phyloP scores from a whole-genome alignment of 768 basidiomycete species.

The Nevesoporus exiguus region DNA sequence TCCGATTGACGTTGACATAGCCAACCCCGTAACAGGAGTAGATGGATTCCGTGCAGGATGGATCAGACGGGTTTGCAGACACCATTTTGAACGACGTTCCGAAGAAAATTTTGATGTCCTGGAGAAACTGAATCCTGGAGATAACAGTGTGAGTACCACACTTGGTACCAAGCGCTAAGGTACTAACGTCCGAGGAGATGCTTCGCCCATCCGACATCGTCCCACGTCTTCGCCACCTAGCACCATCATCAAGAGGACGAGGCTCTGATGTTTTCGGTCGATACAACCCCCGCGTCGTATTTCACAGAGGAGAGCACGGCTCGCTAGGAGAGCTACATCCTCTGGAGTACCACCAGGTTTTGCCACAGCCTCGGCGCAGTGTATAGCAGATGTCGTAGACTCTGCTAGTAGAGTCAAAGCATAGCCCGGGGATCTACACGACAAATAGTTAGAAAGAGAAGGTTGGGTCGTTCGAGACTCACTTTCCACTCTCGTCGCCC shows the following conservation, averaged over 20 bases:
- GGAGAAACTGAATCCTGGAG: slow-evolving; percentile 82
- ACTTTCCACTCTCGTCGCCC: slow-evolving; percentile 97
- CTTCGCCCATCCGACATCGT: slow-evolving; percentile 79
- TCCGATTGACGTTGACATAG: slow-evolving; percentile 83
- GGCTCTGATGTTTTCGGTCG: slow-evolving; percentile 82
- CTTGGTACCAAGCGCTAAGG: not conserved
- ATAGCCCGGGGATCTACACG: slow-evolving; percentile 86
- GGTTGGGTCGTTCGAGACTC: slow-evolving; percentile 29
- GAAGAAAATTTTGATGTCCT: slow-evolving; percentile 78
- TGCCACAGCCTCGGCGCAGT: slow-evolving; percentile 85
- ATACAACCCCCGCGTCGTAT: slow-evolving; percentile 84
- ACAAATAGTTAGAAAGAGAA: not conserved
- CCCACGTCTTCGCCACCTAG: slow-evolving; percentile 98
- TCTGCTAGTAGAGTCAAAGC: slow-evolving; percentile 88
- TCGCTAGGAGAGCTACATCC: slow-evolving; percentile 83
- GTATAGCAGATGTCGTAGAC: slow-evolving; percentile 85
- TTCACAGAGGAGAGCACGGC: slow-evolving; percentile 75
- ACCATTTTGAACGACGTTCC: slow-evolving; percentile 93
- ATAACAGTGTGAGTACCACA: slow-evolving; percentile 2
- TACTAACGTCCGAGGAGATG: slow-evolving; percentile 77
- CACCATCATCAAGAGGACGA: slow-evolving; percentile 88
- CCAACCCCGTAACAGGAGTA: slow-evolving; percentile 93
- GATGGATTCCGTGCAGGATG: slow-evolving; percentile 56
- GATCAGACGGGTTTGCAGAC: slow-evolving; percentile 50
- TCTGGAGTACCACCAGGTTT: slow-evolving; percentile 84